A percentile compares a stretch with the other conserved stretches of the same genome.
Conservation (phyloP, 257 asterid species). For the Eucommia ulmoides region DNA sequence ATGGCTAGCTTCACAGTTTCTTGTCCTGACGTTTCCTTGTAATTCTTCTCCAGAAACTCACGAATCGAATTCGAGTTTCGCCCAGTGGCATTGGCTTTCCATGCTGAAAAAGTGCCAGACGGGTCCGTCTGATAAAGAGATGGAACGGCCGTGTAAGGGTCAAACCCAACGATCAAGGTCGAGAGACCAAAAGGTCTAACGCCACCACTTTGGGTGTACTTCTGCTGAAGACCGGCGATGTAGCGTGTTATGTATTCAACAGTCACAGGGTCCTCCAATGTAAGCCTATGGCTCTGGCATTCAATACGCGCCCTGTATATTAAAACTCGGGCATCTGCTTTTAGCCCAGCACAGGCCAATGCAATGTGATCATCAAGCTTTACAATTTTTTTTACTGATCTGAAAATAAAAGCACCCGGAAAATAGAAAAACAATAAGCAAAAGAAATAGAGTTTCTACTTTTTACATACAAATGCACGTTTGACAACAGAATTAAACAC, state of each 20-base stretch:
- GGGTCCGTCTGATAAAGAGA: constrained; percentile 96
- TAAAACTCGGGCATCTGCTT: constrained; percentile 96
- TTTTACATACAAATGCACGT: no score
- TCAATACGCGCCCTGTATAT: constrained; percentile 89
- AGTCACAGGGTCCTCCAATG: constrained; percentile 91
- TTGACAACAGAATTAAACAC: no score
- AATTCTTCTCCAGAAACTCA: constrained; percentile 95
- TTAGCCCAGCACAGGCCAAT: constrained; percentile 93
- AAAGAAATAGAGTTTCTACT: no score
- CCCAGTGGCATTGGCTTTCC: constrained; percentile 99
- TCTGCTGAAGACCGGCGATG: constrained; percentile 98
- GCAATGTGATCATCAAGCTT: constrained; percentile 91
- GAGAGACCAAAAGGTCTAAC: constrained; percentile 98
- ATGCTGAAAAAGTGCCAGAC: constrained; percentile 94
- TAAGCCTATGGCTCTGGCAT: constrained; percentile 80
- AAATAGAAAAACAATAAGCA: constrained; percentile 4
- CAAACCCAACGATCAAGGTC: constrained; percentile 93
- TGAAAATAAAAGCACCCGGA: constrained; percentile 22
- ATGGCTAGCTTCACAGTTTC: constrained; percentile 90
- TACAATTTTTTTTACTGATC: constrained; percentile 94
- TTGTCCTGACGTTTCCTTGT: constrained; percentile 91
- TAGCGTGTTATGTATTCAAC: constrained; percentile 97
- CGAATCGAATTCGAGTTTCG: constrained; percentile 87
- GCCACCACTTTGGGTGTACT: constrained; percentile 99
- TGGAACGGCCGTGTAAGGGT: constrained; percentile 85